These are phyloP conservation scores for Ceratocystis destructans DNA, from an alignment of 2,329 filamentous ascomycete genomes.

Conservation along the genomic window DNA sequence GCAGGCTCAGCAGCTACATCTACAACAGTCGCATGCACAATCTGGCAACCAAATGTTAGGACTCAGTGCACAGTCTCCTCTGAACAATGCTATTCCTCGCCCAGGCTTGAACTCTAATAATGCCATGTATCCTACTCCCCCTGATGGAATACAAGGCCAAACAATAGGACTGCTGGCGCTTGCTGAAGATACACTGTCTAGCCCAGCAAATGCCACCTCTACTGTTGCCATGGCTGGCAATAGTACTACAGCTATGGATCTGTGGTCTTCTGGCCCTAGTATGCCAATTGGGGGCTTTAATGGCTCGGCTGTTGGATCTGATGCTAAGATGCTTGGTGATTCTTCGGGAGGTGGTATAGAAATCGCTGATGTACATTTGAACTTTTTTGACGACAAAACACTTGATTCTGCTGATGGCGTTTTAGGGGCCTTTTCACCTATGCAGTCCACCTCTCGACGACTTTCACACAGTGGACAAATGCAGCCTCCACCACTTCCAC, in stretches of 20 bases:
- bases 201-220: slow-evolving; percentile 28
- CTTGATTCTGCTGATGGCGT: slow-evolving; percentile 2
- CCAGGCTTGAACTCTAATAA: slow-evolving; percentile 32
- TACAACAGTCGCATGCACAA: background rate
- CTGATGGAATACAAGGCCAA: slow-evolving; percentile 46
- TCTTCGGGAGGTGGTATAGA: slow-evolving; percentile 47
- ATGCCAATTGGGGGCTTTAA: slow-evolving; percentile 24
- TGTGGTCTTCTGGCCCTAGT: slow-evolving; percentile 32
- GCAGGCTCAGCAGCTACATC: background rate
- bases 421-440: slow-evolving; percentile 5
- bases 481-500: slow-evolving; percentile 18
- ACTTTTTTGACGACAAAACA: slow-evolving; percentile 55
- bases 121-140: slow-evolving; percentile 58
- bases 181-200: slow-evolving; percentile 43
- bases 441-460: background rate
- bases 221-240: background rate
- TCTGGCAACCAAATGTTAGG: slow-evolving; percentile 27
- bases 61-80: slow-evolving; percentile 39
- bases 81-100: slow-evolving; percentile 33
- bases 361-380: slow-evolving; percentile 73
- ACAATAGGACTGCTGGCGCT: slow-evolving; percentile 21
- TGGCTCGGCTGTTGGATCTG: slow-evolving; percentile 37
- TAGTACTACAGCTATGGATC: slow-evolving; percentile 18
- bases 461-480: slow-evolving; percentile 11
- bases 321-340: background rate